Base-by-base conservation (phyloP, 345 rosid species). In the Adansonia digitata region DNA sequence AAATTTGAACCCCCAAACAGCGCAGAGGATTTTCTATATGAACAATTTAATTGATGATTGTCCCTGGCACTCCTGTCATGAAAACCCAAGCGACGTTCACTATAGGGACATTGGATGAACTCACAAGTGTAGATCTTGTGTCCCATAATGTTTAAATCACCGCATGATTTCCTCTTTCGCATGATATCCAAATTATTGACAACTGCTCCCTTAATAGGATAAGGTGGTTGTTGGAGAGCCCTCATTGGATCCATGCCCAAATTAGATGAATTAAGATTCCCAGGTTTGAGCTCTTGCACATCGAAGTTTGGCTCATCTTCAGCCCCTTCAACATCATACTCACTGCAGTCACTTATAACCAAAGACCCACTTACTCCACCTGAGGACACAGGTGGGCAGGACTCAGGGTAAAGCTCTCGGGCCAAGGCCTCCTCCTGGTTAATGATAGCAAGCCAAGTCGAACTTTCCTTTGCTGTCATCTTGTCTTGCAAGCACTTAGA, bases 381-480 rank as follows among this genome's bases (percentile, higher is more conserved):
- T 2, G 84, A 84, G 20, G 83, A 79, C 78, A 90, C 0, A 0
- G 88, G 90, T 6, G 82, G 86, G 81, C 93, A 89, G 55, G 86
- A 79, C 27, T 86, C 87, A 0, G 98, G 89, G 66, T 84, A 77
- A 22, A 76, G 89, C 70, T 76, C 87, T 18, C 89, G 73, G 17
- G 86, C 87, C 83, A 85, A 67, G 51, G 84, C 74, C 79, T 92
- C 95, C 79, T 92, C 98, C 71, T 82, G 83, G 80, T 85, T 90
- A 76, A 94, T 89, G 75, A 90, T 90, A 20, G 97, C 90, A 20
- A 90, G 88, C 97, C 97, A 94, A 12, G 95, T 87, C 31, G 95
- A 80, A 24, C 93, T 88, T 81, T 94, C 98, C 81, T 91, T 91
- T 20, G 98, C 94, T 0, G 97, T 91, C 97, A 94, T 92, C 83